Evolutionary conservation across 139 green algal species (phyloP), one percentile per base, ranked within the genome.

Genomic region (Auxenochlorella pyrenoidosa): DNA sequence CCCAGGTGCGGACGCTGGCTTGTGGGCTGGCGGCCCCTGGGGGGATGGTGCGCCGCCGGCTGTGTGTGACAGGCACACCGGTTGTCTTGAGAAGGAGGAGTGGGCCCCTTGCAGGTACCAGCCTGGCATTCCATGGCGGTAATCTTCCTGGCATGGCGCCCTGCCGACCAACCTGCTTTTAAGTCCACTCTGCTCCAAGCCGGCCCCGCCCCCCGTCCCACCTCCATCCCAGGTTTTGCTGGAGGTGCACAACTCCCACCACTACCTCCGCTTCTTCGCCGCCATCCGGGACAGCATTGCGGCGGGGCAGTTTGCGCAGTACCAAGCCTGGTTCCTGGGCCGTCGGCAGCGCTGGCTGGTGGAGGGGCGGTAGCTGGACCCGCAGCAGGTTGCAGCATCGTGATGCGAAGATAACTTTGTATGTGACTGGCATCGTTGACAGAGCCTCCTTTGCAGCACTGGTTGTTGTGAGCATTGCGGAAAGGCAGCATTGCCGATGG

Each of bases 231-330:
- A 95, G 38, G 92, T 97, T 40, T 87, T 97, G 83, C 89, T 97
- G 68, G 93, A 97, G 77, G 43, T 93, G 30, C 95, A 97, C 89
- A 97, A 97, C 90, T 93, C 88, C 0, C 84, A 94, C 86, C 93
- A 96, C 88, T 92, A 91, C 70, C 75, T 92, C 21, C 58, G 71
- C 16, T 97, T 96, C 90, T 93, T 95, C 70, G 83, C 43, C 43
- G 88, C 71, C 8, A 70, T 96, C 0, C 87, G 89, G 19, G 76
- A 84, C 26, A 89, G 89, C 28, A 90, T 96, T 8, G 75, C 79
- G 4, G 72, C 59, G 34, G 93, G 91, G 5, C 63, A 22, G 38
- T 87, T 96, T 36, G 75, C 70, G 38, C 76, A 82, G 40, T 95
- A 92, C 82, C 43, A 36, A 0, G 44, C 76, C 18, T 92, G 90